Conservation (phyloP, 2,329 filamentous ascomycete species). For the Aspergillus melleus region DNA sequence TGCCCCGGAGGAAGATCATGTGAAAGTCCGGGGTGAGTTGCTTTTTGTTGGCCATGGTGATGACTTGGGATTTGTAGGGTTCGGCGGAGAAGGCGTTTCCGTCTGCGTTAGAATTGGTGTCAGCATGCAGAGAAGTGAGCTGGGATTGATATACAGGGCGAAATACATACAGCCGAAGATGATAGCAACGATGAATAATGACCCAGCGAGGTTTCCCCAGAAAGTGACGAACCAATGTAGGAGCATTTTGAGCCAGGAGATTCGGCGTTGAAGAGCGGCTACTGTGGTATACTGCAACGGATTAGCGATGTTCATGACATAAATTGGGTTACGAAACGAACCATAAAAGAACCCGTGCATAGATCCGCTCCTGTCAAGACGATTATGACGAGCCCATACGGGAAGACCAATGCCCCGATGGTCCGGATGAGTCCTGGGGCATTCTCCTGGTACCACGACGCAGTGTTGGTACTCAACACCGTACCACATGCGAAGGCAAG, state of each 20-base stretch:
- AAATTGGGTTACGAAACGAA: slow-evolving; percentile 15
- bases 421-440: slow-evolving; percentile 50
- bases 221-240: slow-evolving; percentile 50
- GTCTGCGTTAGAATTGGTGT: slow-evolving; percentile 33
- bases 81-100: slow-evolving; percentile 48
- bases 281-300: slow-evolving; percentile 44
- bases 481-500: slow-evolving; percentile 54
- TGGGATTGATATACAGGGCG: background rate
- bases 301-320: background rate
- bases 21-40: slow-evolving; percentile 51
- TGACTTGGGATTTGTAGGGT: slow-evolving; percentile 46
- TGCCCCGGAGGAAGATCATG: slow-evolving; percentile 55
- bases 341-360: slow-evolving; percentile 51
- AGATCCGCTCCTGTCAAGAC: slow-evolving; percentile 52
- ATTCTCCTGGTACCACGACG: slow-evolving; percentile 52
- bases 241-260: slow-evolving; percentile 38
- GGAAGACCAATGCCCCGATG: slow-evolving; percentile 49
- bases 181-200: slow-evolving; percentile 50
- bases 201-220: slow-evolving; percentile 51
- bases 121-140: background rate
- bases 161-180: slow-evolving; percentile 48
- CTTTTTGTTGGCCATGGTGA: slow-evolving; percentile 51
- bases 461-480: slow-evolving; percentile 46
- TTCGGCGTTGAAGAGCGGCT: slow-evolving; percentile 44
- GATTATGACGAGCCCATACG: slow-evolving; percentile 52